Evolutionary conservation across 352 stramenopile species (phyloP).

Genomic region (Phytophthora foliorum): DNA sequence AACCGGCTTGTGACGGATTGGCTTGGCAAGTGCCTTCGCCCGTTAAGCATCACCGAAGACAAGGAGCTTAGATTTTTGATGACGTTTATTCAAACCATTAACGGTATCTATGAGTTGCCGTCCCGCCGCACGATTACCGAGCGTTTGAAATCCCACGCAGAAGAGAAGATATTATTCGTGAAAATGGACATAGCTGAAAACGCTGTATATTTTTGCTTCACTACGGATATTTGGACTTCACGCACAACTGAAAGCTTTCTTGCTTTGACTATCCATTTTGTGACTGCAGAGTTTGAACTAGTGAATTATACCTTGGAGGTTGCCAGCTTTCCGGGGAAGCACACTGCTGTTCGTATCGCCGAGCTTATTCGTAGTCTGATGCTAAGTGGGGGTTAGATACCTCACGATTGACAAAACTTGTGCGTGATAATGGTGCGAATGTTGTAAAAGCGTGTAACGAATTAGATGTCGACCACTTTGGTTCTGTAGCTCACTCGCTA

Average conservation of each 20-base stretch:
- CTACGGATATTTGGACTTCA: slow-evolving; percentile 23
- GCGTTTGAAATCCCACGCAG: slow-evolving; percentile 6
- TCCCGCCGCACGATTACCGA: slow-evolving; percentile 18
- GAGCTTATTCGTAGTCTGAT: not conserved
- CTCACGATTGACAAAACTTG: slow-evolving; percentile 7
- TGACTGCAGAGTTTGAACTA: slow-evolving; percentile 1
- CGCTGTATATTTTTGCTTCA: slow-evolving; percentile 7
- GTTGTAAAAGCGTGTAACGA: slow-evolving; percentile 19
- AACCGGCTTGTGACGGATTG: not conserved
- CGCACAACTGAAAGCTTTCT: slow-evolving; percentile 10
- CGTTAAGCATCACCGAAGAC: slow-evolving; percentile 8
- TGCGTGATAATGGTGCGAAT: slow-evolving; percentile 20
- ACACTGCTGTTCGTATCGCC: slow-evolving; percentile 1
- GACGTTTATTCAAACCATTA: slow-evolving; percentile 13
- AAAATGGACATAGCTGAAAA: not conserved
- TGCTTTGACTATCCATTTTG: slow-evolving; percentile 19
- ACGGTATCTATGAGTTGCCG: slow-evolving; percentile 19
- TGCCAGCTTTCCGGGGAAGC: slow-evolving; percentile 9
- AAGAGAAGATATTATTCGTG: slow-evolving; percentile 1
- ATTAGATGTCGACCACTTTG: slow-evolving; percentile 15
- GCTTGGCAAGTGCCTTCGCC: slow-evolving; percentile 2
- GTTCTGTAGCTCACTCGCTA: slow-evolving; percentile 14
- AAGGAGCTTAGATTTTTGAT: slow-evolving; percentile 9
- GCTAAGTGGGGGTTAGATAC: slow-evolving; percentile 13
- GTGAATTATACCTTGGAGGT: slow-evolving; percentile 11